Conservation (phyloP, 176 grass and related monocot genomes). For the Oryza meyeriana region DNA sequence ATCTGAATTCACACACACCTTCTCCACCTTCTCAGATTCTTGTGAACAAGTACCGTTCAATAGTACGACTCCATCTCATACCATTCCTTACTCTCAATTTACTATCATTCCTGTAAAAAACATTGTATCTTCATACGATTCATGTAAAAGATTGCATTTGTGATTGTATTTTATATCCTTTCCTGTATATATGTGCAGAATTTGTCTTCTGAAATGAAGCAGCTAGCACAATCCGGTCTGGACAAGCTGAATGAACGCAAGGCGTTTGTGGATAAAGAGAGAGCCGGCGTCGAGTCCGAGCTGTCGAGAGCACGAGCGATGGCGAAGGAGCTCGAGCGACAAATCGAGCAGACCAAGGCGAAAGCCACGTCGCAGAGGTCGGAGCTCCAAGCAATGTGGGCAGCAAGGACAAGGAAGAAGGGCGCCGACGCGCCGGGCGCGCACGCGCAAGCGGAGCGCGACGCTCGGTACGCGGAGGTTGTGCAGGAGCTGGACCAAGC, state of each 20-base stretch:
- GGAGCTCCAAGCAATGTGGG: conserved; percentile 7
- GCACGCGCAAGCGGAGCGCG: not conserved
- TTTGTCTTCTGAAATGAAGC: conserved; percentile 38
- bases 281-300: conserved; percentile 54
- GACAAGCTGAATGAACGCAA: conserved; percentile 50
- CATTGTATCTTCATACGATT: not conserved
- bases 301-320: conserved; percentile 36
- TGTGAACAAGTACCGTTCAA: conserved; percentile 3
- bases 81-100: not conserved
- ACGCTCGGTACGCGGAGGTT: conserved; percentile 39
- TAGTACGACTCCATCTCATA: not conserved
- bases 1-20: not conserved
- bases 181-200: conserved; percentile 25
- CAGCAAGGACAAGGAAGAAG: not conserved
- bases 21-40: not conserved
- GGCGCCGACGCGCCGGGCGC: not conserved
- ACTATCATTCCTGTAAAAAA: not conserved
- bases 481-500: conserved; percentile 49
- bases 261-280: conserved; percentile 47
- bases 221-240: conserved; percentile 40
- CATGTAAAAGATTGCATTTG: not conserved
- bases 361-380: conserved; percentile 35
- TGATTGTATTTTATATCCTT: not conserved
- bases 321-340: conserved; percentile 41
- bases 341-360: conserved; percentile 58